Base-by-base conservation (phyloP, 495 filamentous ascomycete species). In the Jackrogersella multiformis region DNA sequence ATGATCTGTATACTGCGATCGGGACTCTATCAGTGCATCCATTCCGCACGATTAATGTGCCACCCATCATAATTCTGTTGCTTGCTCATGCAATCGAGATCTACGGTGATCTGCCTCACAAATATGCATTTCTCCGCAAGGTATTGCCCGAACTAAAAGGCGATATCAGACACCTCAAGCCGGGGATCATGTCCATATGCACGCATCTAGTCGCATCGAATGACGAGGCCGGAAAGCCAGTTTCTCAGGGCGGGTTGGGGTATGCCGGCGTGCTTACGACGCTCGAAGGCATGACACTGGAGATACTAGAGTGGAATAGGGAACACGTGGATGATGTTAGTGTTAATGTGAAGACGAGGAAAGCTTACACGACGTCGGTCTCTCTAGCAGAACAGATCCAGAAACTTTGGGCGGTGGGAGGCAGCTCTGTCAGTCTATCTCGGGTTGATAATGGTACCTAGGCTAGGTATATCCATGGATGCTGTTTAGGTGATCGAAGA, bases 251-350 rank as follows among this genome's bases (percentile, higher is more conserved):
- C 4, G 84, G 84, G 1, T 51, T 88, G 21, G 86, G 84, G 4
- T 87, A 86, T 68, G 54, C 66, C 0, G 76, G 82, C 1, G 77
- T 84, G 0, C 32, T 87, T 18, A 84, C 78, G 0, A 87, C 84
- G 6, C 61, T 87, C 7, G 80, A 86, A 5, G 85, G 84, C 3
- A 82, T 87, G 81, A 76, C 76, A 48, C 78, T 81, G 65, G 76
- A 87, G 61, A 54, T 88, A 12, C 64, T 84, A 3, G 80, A 85
- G 49, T 87, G 84, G 82, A 85, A 86, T 71, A 57, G 55, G 1
- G 76, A 78, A 26, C 80, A 81, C 30, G 64, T 48, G 34, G 15
- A 64, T 24, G 44, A 69, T 20, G 61, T 49, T 39, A n/a, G n/a
- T n/a, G n/a, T n/a, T n/a, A n/a, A n/a, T n/a, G n/a, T n/a, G n/a